Evolutionary conservation across 2,329 filamentous ascomycete species (phyloP), one percentile per base, ranked within the genome.

Genomic region (Penicillium digitatum): DNA sequence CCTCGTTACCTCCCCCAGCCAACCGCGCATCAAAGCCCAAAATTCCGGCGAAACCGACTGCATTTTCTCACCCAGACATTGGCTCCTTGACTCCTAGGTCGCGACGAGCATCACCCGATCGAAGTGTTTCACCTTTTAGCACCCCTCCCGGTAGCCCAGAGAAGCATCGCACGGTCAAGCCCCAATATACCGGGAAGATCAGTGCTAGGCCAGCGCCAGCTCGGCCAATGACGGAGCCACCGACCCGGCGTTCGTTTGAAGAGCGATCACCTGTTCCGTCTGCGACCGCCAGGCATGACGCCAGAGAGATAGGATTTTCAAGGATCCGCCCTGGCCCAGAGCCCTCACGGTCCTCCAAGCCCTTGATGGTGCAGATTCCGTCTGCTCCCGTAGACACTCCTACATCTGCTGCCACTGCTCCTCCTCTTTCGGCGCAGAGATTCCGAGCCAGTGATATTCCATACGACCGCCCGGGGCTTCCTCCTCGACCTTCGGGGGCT

Each of bases 21-120:
- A 94, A 95, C 69, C 85, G 92, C 52, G 85, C 86, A 29, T 89
- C 89, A 38, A 95, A 95, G 72, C 87, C 87, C 4, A 86, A 84
- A 64, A 81, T 88, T 51, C 79, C 79, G 11, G 70, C 73, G 10
- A 83, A 84, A 59, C 69, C 68, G 12, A 68, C 69, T 14, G 70
- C 61, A 40, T 59, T 68, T 55, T 63, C 65, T 31, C 68, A 70
- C 62, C 58, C 70, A 61, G 66, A 73, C 38, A 46, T 57, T 7
- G 62, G 51, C 26, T 59, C 63, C 9, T 63, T 73, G 26, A 57
- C 69, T 27, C 71, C 69, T 20, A 61, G 52, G 8, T 56, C 64
- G 5, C 68, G 67, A 20, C 60, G 53, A 9, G 56, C 59, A 1
- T 60, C 68, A 6, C 66, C 70, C 3, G 78, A 81, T 39, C 77